Evolutionary conservation across 2,329 filamentous ascomycete species (phyloP), one percentile per base, ranked within the genome.

Genomic region (Xylariaceae sp.): DNA sequence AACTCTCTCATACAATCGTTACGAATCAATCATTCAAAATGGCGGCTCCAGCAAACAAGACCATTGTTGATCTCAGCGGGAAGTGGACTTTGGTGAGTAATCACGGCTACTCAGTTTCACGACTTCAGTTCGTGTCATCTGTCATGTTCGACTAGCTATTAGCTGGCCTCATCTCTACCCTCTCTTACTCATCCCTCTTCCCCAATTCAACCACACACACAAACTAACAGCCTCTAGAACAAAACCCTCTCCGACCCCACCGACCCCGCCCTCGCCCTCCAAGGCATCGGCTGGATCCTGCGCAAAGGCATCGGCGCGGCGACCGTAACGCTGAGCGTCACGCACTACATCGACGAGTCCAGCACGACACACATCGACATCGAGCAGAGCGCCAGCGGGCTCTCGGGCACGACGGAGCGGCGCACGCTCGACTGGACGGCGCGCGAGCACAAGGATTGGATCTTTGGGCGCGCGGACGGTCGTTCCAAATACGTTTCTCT

Each of bases 391-490:
- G 79, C 83, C 44, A 89, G 88, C 7, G 90, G 88, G 86, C 57
- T 95, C 64, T 83, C 83, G 69, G 86, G 84, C 67, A 92, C 78
- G 53, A 70, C 76, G 48, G 83, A 85, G 78, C 72, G 73, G 64
- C 82, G 83, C 60, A 81, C 77, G 70, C 68, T 82, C 55, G 82
- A 85, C 76, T 70, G 74, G 71, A 67, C 66, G 56, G 73, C 66
- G 66, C 86, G 88, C 66, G 81, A 83, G 63, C 89, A 92, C 77
- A 77, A 76, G 23, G 91, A 96, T 78, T 87, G 86, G 79, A 82
- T 96, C 65, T 96, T 95, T 72, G 92, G 92, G 60, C 77, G 75
- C 57, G 81, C 94, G 63, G 77, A 78, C 55, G 89, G 88, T 59
- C 80, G 79, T 61, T 83, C 80, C 49, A 74, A 77, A 51, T 85